Conservation (phyloP, 2,329 filamentous ascomycete genomes). For the Alternaria sp. region DNA sequence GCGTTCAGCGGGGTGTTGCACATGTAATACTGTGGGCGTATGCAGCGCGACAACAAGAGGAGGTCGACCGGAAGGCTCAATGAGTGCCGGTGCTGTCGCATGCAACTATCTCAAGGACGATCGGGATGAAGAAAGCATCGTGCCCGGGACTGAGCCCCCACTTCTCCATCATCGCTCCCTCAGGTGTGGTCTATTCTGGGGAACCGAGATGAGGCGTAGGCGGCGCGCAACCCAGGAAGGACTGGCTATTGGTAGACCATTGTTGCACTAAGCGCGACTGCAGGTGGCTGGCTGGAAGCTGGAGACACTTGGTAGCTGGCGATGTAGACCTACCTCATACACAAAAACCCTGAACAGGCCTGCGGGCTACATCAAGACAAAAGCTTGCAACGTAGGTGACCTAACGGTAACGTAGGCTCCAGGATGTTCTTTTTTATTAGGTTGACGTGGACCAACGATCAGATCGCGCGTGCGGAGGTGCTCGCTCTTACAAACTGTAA, state of each 20-base stretch:
- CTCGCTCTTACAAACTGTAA: not conserved
- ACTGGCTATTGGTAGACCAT: not conserved
- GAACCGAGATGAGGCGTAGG: not conserved
- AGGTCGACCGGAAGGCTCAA: not conserved
- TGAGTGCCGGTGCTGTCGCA: not conserved
- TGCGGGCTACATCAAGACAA: fast-evolving
- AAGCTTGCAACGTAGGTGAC: not conserved
- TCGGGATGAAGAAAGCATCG: not conserved
- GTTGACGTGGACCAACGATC: not conserved
- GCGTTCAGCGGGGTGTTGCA: slow-evolving; percentile 2
- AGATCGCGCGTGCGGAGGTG: not conserved
- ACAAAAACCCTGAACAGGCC: not conserved
- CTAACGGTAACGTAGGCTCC: fast-evolving
- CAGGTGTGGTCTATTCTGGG: not conserved
- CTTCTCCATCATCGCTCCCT: not conserved
- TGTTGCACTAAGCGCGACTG: slow-evolving; percentile 3
- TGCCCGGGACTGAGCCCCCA: not conserved
- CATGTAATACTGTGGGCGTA: slow-evolving; percentile 1
- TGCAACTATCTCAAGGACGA: not conserved
- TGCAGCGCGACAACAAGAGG: not conserved
- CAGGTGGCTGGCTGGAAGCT: not conserved
- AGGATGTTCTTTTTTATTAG: not conserved
- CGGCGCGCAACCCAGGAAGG: not conserved
- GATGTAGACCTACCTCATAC: too few relatives aligned
- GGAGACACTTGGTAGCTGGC: not conserved